Conservation (phyloP, 1,284 basidiomycete genomes). For the Cryptococcus maquisensis region DNA sequence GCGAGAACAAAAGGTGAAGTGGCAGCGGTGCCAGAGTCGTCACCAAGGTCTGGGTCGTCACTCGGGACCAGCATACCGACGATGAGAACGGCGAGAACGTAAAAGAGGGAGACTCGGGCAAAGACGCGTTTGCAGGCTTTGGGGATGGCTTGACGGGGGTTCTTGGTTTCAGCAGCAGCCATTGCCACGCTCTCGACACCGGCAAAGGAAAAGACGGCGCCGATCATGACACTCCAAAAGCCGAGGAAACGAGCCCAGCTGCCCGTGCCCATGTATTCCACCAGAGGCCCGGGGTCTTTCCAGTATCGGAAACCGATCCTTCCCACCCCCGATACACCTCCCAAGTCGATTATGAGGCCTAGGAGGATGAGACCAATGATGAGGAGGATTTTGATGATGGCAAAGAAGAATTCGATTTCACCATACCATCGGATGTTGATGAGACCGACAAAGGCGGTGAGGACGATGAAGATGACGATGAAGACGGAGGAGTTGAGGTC, state of each 20-base stretch:
- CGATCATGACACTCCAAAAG: conserved; percentile 8
- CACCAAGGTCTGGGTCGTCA: conserved; percentile 47
- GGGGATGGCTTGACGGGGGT: conserved; percentile 12
- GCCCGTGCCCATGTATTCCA: conserved; percentile 8
- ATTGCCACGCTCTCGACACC: conserved; percentile 33
- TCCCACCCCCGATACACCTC: conserved; percentile 42
- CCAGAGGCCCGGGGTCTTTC: conserved; percentile 51
- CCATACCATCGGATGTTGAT: conserved; percentile 61
- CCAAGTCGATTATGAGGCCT: conserved; percentile 59
- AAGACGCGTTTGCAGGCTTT: conserved; percentile 16
- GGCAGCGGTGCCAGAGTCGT: conserved; percentile 14
- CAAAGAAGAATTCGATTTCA: conserved; percentile 50
- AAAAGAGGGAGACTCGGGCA: conserved; percentile 14
- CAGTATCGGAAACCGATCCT: conserved; percentile 50
- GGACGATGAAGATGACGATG: conserved; percentile 57
- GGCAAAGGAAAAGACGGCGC: conserved; percentile 58
- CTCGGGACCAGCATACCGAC: conserved; percentile 70
- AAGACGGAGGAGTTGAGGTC: conserved; percentile 14
- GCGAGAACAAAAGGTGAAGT: conserved; percentile 10
- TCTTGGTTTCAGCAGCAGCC: conserved; percentile 14
- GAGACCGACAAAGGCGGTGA: conserved; percentile 70
- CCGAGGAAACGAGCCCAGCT: conserved; percentile 1
- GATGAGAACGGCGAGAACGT: conserved; percentile 44
- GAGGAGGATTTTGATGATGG: conserved; percentile 72
- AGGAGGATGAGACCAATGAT: conserved; percentile 54